Conservation (phyloP, 2,329 filamentous ascomycete genomes). For the Alternaria ethzedia region DNA sequence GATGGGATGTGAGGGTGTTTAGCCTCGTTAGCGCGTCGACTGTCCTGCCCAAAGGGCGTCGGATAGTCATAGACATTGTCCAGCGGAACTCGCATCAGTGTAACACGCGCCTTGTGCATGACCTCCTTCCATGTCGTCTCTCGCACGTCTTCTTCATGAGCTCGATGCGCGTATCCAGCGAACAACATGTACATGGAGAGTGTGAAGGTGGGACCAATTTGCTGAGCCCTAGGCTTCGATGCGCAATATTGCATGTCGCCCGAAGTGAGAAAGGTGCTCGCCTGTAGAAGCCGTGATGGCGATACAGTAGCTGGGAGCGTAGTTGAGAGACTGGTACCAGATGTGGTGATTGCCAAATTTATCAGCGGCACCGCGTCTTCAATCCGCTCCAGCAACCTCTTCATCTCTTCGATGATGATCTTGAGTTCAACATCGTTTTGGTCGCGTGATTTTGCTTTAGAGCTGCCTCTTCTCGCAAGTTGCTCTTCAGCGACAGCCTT, state of each 20-base stretch:
- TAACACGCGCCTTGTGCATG: slow-evolving; percentile 87
- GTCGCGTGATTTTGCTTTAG: slow-evolving; percentile 58
- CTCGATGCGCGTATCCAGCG: slow-evolving; percentile 71
- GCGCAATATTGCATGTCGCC: slow-evolving; percentile 83
- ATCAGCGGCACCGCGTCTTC: slow-evolving; percentile 91
- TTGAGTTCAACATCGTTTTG: slow-evolving; percentile 70
- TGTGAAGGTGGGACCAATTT: slow-evolving; percentile 86
- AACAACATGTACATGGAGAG: slow-evolving; percentile 97
- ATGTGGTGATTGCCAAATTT: slow-evolving; percentile 92
- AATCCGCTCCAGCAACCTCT: slow-evolving; percentile 75
- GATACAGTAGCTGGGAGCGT: slow-evolving; percentile 83
- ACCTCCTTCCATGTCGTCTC: slow-evolving; percentile 92
- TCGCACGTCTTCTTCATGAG: slow-evolving; percentile 64
- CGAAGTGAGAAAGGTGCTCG: slow-evolving; percentile 86
- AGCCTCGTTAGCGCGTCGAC: slow-evolving; percentile 17
- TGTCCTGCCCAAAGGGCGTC: slow-evolving; percentile 25
- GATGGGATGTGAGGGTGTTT: slow-evolving; percentile 44
- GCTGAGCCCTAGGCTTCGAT: slow-evolving; percentile 67
- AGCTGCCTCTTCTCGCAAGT: slow-evolving; percentile 52
- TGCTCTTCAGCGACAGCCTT: slow-evolving; percentile 71
- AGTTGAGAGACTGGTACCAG: slow-evolving; percentile 84
- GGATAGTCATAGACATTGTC: slow-evolving; percentile 59
- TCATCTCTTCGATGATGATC: slow-evolving; percentile 76
- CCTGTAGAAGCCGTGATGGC: slow-evolving; percentile 87
- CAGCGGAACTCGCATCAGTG: slow-evolving; percentile 74